Evolutionary conservation across 805 yeast genomes (phyloP).

Genomic region (Saccharomycopsis schoenii): DNA sequence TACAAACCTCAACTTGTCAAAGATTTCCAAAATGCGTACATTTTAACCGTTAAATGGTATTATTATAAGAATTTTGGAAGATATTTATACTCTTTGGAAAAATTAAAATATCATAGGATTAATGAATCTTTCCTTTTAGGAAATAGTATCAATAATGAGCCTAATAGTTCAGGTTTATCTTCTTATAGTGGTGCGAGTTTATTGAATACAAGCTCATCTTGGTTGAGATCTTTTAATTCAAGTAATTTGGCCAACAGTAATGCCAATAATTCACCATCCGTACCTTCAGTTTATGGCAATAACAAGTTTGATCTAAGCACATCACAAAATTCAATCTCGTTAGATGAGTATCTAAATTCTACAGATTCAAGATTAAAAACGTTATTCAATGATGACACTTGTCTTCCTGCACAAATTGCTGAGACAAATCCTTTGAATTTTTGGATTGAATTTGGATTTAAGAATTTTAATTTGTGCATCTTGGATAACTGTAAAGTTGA

Average conservation of each 20-base stretch:
- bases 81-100: slow-evolving; percentile 63
- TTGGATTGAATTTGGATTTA: slow-evolving; percentile 64
- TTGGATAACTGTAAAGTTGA: slow-evolving; percentile 73
- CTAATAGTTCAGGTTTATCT: neutral
- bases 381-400: slow-evolving; percentile 46
- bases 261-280: neutral
- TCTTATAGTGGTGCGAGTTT: neutral
- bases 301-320: neutral
- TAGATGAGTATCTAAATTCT: slow-evolving; percentile 43
- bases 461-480: slow-evolving; percentile 63
- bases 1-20: slow-evolving; percentile 54
- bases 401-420: slow-evolving; percentile 76
- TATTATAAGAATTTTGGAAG: slow-evolving; percentile 70
- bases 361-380: slow-evolving; percentile 54
- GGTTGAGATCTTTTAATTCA: slow-evolving; percentile 15
- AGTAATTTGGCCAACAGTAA: neutral
- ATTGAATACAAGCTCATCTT: slow-evolving; percentile 4
- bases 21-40: slow-evolving; percentile 71
- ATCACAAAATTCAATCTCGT: slow-evolving; percentile 11
- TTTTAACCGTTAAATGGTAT: slow-evolving; percentile 90
- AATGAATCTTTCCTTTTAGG: slow-evolving; percentile 54
- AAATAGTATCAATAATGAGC: slow-evolving; percentile 22
- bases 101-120: slow-evolving; percentile 43
- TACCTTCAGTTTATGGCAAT: neutral
- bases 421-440: slow-evolving; percentile 59